phyloP scores from a whole-genome alignment of 116 monocot species.

The Phalaenopsis hybrid region DNA sequence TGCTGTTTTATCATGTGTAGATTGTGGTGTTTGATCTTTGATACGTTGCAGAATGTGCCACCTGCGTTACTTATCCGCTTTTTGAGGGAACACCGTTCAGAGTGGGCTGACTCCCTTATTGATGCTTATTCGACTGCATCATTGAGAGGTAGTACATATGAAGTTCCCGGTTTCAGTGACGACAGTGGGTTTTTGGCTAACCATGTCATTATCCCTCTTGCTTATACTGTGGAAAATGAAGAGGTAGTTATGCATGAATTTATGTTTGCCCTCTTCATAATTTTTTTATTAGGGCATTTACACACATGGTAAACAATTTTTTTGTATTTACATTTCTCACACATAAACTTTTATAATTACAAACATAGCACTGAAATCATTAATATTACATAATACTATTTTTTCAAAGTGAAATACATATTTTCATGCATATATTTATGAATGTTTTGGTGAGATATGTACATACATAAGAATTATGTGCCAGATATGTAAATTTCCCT shows the following conservation, averaged over 20 bases:
- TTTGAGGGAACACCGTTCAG: slow-evolving; percentile 87
- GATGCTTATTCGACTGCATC: slow-evolving; percentile 81
- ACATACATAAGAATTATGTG: too few species aligned
- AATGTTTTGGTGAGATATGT: too few species aligned
- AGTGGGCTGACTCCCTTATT: slow-evolving; percentile 85
- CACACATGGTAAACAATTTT: neutral
- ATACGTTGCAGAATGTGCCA: slow-evolving; percentile 67
- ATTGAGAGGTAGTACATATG: slow-evolving; percentile 56
- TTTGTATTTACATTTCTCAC: neutral
- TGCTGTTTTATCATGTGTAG: neutral
- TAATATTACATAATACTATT: too few species aligned
- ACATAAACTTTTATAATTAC: too few species aligned
- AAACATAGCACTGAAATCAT: too few species aligned
- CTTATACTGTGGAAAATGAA: slow-evolving; percentile 88
- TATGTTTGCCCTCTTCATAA: neutral
- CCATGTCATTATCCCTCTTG: slow-evolving; percentile 87
- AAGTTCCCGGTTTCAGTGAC: slow-evolving; percentile 47
- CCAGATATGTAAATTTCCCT: too few species aligned
- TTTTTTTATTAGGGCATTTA: too few species aligned
- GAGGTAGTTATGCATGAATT: slow-evolving; percentile 37
- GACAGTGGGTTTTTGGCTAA: slow-evolving; percentile 45
- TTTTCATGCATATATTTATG: too few species aligned
- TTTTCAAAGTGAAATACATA: too few species aligned
- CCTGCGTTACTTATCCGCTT: slow-evolving; percentile 83
- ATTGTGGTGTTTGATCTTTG: neutral